Evolutionary conservation across 2,329 filamentous ascomycete species (phyloP).

Genomic region (Calonectria montana): DNA sequence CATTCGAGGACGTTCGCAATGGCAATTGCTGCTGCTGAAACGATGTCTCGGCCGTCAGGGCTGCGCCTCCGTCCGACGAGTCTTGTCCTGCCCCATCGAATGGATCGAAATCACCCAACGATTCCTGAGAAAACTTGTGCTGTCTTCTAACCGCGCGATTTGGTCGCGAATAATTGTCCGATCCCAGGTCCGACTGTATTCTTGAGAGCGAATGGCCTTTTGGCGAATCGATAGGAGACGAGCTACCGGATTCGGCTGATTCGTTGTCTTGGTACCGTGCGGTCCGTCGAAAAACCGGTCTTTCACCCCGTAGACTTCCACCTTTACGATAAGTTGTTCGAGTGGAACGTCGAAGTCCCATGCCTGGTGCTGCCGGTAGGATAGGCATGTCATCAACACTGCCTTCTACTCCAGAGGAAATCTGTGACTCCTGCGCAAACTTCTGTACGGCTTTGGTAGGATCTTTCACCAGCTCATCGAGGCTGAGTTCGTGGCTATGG

Average conservation of each 20-base stretch:
- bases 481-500: constrained; percentile 70
- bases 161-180: constrained; percentile 69
- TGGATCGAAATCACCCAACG: constrained; percentile 57
- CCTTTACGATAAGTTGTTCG: constrained; percentile 89
- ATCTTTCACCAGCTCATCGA: constrained; percentile 87
- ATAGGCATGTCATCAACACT: constrained; percentile 83
- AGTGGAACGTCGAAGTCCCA: constrained; percentile 88
- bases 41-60: constrained; percentile 36
- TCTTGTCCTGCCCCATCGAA: constrained; percentile 54
- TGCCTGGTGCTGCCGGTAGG: constrained; percentile 79
- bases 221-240: constrained; percentile 57
- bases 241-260: constrained; percentile 35
- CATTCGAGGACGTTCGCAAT: constrained; percentile 48
- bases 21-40: constrained; percentile 46
- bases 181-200: constrained; percentile 73
- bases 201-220: constrained; percentile 66
- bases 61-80: constrained; percentile 35
- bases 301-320: constrained; percentile 85
- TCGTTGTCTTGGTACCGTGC: constrained; percentile 72
- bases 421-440: constrained; percentile 68
- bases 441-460: constrained; percentile 78
- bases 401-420: constrained; percentile 55
- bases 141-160: constrained; percentile 59
- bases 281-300: constrained; percentile 78
- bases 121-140: constrained; percentile 62